Evolutionary conservation across 2,329 filamentous ascomycete species (phyloP), one percentile per base, ranked within the genome.

Genomic region (Seiridium cupressi): DNA sequence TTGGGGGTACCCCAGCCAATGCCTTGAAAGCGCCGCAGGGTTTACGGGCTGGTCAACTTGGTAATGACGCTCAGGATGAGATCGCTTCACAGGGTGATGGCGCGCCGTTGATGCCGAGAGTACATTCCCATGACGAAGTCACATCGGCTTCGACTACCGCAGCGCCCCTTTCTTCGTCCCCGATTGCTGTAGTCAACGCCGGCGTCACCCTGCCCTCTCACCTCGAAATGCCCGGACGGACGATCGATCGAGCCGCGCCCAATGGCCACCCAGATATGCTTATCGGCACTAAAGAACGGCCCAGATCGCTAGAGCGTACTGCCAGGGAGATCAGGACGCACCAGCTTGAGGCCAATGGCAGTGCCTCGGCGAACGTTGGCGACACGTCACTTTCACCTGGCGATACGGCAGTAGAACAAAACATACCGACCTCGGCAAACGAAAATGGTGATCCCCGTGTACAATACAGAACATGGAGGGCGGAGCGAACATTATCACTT

Each of bases 281-380:
- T 55, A 62, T 64, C 51, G 72, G 67, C 36, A 62, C 66, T 18
- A 69, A 70, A 54, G 68, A 65, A 13, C 70, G 77, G 63, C 74
- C 74, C n/a, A 74, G 71, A 34, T 79, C 78, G 26, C 63, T 77
- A 35, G 78, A 80, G 63, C 71, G 76, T n/a, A 77, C 76, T 4
- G 73, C 76, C 5, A 76, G 74, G 64, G 78, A 79, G 64, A 73
- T 71, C 46, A 72, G 72, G 59, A 61, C 73, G 35, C 71, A 72
- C 57, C 68, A 73, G 36, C 49, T 69, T 44, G 68, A 72, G 54
- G 57, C 38, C 36, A 63, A 61, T 64, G 71, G 62, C 64, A 66
- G 47, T 40, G 62, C 58, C 51, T 61, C 63, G 13, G 63, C 66
- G 55, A 75, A 73, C 61, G 61, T 70, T 55, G 73, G 72, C 11